phyloP scores from a whole-genome alignment of 2,329 filamentous ascomycete genomes.

The Verticillium tricorpus region DNA sequence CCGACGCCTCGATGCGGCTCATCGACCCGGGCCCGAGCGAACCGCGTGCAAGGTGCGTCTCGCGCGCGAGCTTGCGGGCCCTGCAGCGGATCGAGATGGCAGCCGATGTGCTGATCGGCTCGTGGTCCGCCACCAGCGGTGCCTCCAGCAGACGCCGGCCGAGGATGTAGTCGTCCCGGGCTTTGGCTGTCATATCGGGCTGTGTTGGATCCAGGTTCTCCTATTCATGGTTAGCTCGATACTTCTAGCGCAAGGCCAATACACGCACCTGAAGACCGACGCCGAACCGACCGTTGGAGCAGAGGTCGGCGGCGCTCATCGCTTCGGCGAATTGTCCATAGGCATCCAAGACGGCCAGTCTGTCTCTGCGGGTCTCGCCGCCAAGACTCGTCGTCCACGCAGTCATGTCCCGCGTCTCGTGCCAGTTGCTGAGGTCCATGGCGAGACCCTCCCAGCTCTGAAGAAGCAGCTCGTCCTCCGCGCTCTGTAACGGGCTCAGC shows the following conservation, averaged over 20 bases:
- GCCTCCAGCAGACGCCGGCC: conserved; percentile 46
- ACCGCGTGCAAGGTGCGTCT: no score
- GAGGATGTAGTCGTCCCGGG: conserved; percentile 45
- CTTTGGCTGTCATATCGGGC: conserved; percentile 46
- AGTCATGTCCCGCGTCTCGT: conserved; percentile 32
- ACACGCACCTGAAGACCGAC: conserved; percentile 27
- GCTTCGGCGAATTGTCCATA: conserved; percentile 52
- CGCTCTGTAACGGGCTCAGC: conserved; percentile 22
- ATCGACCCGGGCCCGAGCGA: neutral
- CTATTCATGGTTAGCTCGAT: conserved; percentile 21
- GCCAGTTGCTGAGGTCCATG: conserved; percentile 58
- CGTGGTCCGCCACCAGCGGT: conserved; percentile 26
- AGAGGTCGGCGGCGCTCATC: conserved; percentile 64
- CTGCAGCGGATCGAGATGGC: conserved; percentile 27
- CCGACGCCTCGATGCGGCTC: conserved; percentile 26
- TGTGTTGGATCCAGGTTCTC: conserved; percentile 58
- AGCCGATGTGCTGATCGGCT: conserved; percentile 23
- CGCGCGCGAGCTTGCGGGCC: conserved; percentile 16
- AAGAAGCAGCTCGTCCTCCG: conserved; percentile 58
- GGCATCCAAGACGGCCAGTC: conserved; percentile 36
- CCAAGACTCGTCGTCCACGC: conserved; percentile 29
- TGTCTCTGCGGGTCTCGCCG: conserved; percentile 15
- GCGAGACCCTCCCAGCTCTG: conserved; percentile 66
- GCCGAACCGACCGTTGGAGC: conserved; percentile 44
- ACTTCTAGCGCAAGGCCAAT: neutral